phyloP scores from a whole-genome alignment of 108 stramenopile genomes.

The Fistulifera pelliculosa region DNA sequence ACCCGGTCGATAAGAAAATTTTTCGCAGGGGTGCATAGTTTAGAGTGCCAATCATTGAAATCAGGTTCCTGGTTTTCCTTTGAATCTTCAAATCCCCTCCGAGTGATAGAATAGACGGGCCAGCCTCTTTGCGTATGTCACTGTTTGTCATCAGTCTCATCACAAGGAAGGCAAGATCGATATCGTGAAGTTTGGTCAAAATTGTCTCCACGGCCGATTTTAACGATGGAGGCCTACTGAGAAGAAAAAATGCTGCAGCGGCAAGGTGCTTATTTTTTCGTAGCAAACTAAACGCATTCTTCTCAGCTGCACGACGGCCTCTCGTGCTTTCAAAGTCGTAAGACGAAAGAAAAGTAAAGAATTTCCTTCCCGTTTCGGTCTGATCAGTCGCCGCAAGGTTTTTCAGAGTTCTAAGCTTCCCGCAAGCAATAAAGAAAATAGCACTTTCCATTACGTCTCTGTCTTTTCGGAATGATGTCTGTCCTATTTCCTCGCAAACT shows the following conservation, averaged over 20 bases:
- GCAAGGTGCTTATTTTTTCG: constrained; percentile 56
- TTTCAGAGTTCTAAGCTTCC: constrained; percentile 54
- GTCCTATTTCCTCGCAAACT: constrained; percentile 78
- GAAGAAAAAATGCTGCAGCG: constrained; percentile 76
- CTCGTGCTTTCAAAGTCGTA: constrained; percentile 61
- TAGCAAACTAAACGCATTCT: constrained; percentile 80
- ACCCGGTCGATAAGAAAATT: constrained; percentile 7
- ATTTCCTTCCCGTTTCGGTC: constrained; percentile 58
- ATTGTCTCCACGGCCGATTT: constrained; percentile 72
- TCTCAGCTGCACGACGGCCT: constrained; percentile 72
- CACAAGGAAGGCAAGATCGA: constrained; percentile 70
- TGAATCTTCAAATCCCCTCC: constrained; percentile 33
- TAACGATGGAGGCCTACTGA: constrained; percentile 70
- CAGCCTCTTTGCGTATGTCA: constrained; percentile 10
- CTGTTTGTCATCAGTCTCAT: constrained; percentile 56
- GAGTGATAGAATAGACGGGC: constrained; percentile 12
- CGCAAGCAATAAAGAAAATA: constrained; percentile 57
- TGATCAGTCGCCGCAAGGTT: constrained; percentile 72
- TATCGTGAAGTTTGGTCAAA: constrained; percentile 59
- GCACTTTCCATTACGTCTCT: constrained; percentile 69
- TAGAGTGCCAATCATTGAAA: constrained; percentile 52
- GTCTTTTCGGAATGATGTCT: constrained; percentile 51
- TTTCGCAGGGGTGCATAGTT: constrained; percentile 9
- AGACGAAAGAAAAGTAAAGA: constrained; percentile 59
- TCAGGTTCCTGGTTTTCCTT: constrained; percentile 3